Conservation (phyloP, 2,329 filamentous ascomycete species). For the Ascochyta koolunga region DNA sequence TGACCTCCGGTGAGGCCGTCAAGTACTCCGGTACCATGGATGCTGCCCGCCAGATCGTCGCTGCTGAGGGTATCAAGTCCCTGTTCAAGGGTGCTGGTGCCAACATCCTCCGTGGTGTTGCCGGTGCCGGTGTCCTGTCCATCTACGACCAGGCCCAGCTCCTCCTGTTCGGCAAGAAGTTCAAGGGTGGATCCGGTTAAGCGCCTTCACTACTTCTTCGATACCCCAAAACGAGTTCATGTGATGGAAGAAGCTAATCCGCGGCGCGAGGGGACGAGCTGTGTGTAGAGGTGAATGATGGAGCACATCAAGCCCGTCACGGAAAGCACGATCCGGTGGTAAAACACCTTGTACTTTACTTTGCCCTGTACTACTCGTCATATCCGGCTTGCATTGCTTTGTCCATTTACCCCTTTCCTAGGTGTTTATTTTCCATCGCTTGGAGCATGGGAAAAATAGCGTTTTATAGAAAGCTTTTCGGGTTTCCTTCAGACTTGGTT, state of each 20-base stretch:
- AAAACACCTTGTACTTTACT: constrained; percentile 53
- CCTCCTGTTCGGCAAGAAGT: constrained; percentile 99
- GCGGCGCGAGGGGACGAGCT: constrained; percentile 37
- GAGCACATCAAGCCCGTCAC: constrained; percentile 46
- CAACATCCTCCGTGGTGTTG: constrained; percentile 99
- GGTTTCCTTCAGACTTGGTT: constrained; percentile 32
- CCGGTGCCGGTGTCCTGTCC: constrained; percentile 99
- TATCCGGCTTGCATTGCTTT: constrained; percentile 49
- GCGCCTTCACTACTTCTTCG: constrained; percentile 40
- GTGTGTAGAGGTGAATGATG: constrained; percentile 43
- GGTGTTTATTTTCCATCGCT: constrained; percentile 45
- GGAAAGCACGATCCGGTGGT: constrained; percentile 50
- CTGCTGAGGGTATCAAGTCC: constrained; percentile 96
- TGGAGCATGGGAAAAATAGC: constrained; percentile 47
- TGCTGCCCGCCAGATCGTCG: constrained; percentile 90
- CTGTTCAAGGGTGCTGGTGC: constrained; percentile 99
- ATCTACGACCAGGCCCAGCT: constrained; percentile 99
- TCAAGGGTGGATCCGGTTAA: constrained; percentile 69
- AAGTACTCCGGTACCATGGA: constrained; percentile 99
- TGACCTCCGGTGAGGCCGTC: constrained; percentile 96
- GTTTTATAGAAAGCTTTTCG: constrained; percentile 46
- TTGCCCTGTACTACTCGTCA: constrained; percentile 49
- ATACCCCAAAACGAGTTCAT: constrained; percentile 46
- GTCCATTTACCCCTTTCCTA: constrained; percentile 42
- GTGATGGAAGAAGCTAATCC: constrained; percentile 45